A percentile compares a stretch with the other conserved stretches of the same genome.
Evolutionary conservation across 2,329 filamentous ascomycete species (phyloP).

Genomic region (Ustulina deusta): DNA sequence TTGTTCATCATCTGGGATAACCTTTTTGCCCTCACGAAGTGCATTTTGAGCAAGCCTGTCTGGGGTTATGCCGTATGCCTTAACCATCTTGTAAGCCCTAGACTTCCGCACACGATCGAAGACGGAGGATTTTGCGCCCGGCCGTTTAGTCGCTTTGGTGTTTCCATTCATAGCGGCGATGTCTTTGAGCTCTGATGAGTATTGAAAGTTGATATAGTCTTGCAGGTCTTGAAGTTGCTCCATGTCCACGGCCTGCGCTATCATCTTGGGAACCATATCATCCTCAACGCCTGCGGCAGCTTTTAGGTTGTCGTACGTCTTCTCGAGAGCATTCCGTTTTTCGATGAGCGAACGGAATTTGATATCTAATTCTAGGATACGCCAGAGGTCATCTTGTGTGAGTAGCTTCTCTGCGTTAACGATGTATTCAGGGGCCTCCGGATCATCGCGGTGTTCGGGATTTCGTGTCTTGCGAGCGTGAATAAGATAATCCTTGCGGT

Average conservation of each 20-base stretch:
- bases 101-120: slow-evolving; percentile 87
- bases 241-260: slow-evolving; percentile 83
- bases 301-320: slow-evolving; percentile 80
- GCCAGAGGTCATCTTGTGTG: slow-evolving; percentile 93
- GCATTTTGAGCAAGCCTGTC: slow-evolving; percentile 91
- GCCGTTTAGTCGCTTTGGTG: slow-evolving; percentile 77
- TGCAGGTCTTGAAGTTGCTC: slow-evolving; percentile 97
- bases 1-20: slow-evolving; percentile 85
- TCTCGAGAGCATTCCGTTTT: slow-evolving; percentile 87
- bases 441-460: slow-evolving; percentile 71
- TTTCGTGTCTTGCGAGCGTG: slow-evolving; percentile 80
- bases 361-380: slow-evolving; percentile 92
- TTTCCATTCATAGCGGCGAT: slow-evolving; percentile 73
- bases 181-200: slow-evolving; percentile 85
- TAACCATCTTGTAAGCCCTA: slow-evolving; percentile 83
- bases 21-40: slow-evolving; percentile 79
- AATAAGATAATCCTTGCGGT: slow-evolving; percentile 97
- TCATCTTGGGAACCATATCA: slow-evolving; percentile 81
- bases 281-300: slow-evolving; percentile 73
- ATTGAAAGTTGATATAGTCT: slow-evolving; percentile 96
- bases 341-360: slow-evolving; percentile 95
- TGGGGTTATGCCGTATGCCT: slow-evolving; percentile 89
- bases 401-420: slow-evolving; percentile 88
- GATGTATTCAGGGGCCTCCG: slow-evolving; percentile 77
- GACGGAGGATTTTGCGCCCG: slow-evolving; percentile 82